Base-by-base conservation (phyloP, 441 rosid genomes). In the Bruguiera hainesii region DNA sequence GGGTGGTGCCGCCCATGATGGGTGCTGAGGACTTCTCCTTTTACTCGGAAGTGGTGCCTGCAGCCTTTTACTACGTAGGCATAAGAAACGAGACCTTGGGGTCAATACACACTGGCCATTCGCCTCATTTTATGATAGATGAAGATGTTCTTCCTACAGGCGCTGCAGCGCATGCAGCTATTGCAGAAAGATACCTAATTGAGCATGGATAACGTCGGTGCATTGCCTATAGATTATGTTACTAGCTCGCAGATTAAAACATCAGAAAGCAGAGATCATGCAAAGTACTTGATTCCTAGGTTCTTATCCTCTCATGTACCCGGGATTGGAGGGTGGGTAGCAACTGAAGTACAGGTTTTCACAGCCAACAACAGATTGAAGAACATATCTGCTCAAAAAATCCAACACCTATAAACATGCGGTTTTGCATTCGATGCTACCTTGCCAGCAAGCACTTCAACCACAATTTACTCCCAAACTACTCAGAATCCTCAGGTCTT, bases 1-100 rank as follows among this genome's bases (percentile, higher is more conserved):
- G 79, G 49, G 79, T 83, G 64, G 89, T 87, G 18, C 89, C 84
- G 16, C 91, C 91, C 0, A 79, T 87, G 84, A 94, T 94, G 98
- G 98, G 96, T 15, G 96, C 98, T 0, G 98, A 94, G 77, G 98
- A 94, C 76, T 94, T 91, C 71, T 83, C 96, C 20, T 94, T 93
- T 70, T 94, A 88, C 81, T 69, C 96, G 1, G 79, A 88, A 71
- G 75, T 77, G 23, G 84, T 88, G 50, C 97, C 97, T 0, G 87
- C 89, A 2, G 88, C 95, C 6, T 91, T 94, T 77, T 94, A 79
- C 76, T 88, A 85, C 78, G 80, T 89, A 18, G 97, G 98, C 20
- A 79, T 91, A 19, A 78, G 90, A 74, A 94, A 91, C 61, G 93
- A 91, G 71, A 76, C 87, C 1, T 67, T 88, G 26, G 97, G 97